These are phyloP conservation scores for Penicillium macrosclerotiorum DNA, from an alignment of 495 filamentous ascomycete genomes.

Conservation along the genomic window DNA sequence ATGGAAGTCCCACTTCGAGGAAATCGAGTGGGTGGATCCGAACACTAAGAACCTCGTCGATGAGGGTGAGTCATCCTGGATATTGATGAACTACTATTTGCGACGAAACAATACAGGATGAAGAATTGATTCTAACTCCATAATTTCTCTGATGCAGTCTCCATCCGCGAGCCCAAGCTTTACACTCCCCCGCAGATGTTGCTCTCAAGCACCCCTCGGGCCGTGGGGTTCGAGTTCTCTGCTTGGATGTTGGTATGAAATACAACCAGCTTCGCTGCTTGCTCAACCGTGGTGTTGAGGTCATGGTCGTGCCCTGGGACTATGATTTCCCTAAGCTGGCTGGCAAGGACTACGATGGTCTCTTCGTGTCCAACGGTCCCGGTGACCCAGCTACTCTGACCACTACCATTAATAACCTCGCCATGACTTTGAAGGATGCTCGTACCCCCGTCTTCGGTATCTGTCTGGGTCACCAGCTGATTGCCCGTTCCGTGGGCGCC, in stretches of 20 bases:
- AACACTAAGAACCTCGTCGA: constrained; percentile 88
- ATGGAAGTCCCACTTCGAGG: constrained; percentile 70
- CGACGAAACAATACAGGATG: too few relatives aligned
- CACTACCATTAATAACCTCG: constrained; percentile 71
- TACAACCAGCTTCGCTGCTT: constrained; percentile 96
- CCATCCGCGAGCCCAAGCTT: constrained; percentile 75
- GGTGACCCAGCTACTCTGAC: constrained; percentile 87
- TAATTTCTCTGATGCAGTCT: too few relatives aligned
- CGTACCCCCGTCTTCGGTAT: constrained; percentile 92
- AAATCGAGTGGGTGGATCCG: constrained; percentile 83
- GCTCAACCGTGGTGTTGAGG: constrained; percentile 86
- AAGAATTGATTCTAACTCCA: too few relatives aligned
- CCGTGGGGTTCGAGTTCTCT: constrained; percentile 78
- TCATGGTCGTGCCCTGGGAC: constrained; percentile 92
- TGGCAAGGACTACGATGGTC: constrained; percentile 83
- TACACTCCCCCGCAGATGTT: constrained; percentile 67
- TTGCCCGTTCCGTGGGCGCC: constrained; percentile 87
- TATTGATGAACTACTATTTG: too few relatives aligned
- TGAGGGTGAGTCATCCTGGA: constrained; percentile 67
- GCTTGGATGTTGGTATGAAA: constrained; percentile 94
- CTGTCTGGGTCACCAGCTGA: constrained; percentile 92
- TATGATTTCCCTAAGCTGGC: constrained; percentile 78
- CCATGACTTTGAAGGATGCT: constrained; percentile 66
- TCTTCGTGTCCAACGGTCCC: constrained; percentile 97
- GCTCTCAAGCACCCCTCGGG: constrained; percentile 84